Evolutionary conservation across 225 moss, liverwort and hornwort genomes (phyloP).

Genomic region (Physcomitrium patens): DNA sequence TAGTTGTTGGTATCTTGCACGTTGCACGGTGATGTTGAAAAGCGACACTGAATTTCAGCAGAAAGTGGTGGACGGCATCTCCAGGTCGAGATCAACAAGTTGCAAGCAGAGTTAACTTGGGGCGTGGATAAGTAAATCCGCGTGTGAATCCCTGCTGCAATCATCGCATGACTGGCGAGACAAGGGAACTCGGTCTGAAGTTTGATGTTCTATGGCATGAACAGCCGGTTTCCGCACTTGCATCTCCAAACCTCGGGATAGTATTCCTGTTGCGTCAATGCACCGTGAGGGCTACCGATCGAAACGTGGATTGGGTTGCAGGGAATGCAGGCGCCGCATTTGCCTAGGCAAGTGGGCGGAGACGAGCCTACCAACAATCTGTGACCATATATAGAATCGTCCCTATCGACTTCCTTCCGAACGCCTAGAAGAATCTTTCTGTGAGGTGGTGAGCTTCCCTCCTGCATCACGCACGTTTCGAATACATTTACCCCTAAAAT

Average conservation of each 20-base stretch:
- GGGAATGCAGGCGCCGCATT: slow-evolving; percentile 57
- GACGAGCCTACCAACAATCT: slow-evolving; percentile 57
- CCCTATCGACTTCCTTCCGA: background rate
- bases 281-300: slow-evolving; percentile 55
- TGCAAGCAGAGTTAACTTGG: too few species aligned
- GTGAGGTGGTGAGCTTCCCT: slow-evolving; percentile 20
- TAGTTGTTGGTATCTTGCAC: too few species aligned
- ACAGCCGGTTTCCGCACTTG: slow-evolving; percentile 62
- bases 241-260: slow-evolving; percentile 71
- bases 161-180: too few species aligned
- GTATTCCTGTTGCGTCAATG: slow-evolving; percentile 60
- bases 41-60: too few species aligned
- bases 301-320: slow-evolving; percentile 63
- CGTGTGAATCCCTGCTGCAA: background rate
- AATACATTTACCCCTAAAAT: too few species aligned
- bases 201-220: slow-evolving; percentile 44
- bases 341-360: slow-evolving; percentile 59
- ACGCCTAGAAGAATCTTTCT: slow-evolving; percentile 22
- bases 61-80: too few species aligned
- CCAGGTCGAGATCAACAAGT: too few species aligned
- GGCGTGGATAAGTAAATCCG: too few species aligned
- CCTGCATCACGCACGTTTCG: slow-evolving; percentile 23
- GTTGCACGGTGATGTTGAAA: too few species aligned
- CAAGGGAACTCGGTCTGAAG: too few species aligned
- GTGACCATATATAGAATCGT: slow-evolving; percentile 39